Base-by-base conservation (phyloP, 768 basidiomycete species). In the Mycena epipterygia region DNA sequence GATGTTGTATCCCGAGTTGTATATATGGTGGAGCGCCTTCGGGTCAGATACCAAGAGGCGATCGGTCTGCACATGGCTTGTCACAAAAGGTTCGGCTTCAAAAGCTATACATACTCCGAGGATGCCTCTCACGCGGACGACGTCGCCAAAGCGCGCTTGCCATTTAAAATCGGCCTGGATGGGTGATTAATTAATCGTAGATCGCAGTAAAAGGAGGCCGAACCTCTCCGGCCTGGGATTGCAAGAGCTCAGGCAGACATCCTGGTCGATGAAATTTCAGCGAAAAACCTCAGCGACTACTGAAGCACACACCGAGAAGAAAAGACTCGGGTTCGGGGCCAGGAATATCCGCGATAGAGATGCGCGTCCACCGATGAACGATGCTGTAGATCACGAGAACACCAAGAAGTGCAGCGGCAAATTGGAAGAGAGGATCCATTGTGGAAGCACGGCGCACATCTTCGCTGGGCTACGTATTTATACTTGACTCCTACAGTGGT, bases 41-140 rank as follows among this genome's bases (percentile, higher is more conserved):
- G 87, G 88, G 67, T 90, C 89, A 32, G 87, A 85, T 62, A 89
- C 82, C 55, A 87, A 77, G 37, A 90, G 78, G 23, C 86, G 84
- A 74, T 89, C 86, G 71, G 88, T 85, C 89, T 89, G 73, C 32
- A 27, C 5, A 35, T 62, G 5, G 21, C 27, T 51, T 49, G 67
- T 83, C 39, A 75, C 19, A 42, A 4, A 41, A 30, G 16, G 14
- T 27, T 37, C n/a, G 23, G 30, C 41, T 1, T 23, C 1, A 23
- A n/a, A 17, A 49, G n/a, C n/a, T 9, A 27, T 32, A 25, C 25
- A 9, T 58, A 66, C 64, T 4, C 57, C 64, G 27, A 66, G 64
- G 33, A 85, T 77, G 5, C 85, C 89, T 74, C 87, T 86, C 64
- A 90, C 74, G 42, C 86, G 85, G 33, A 87, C 84, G 19, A 89